Base-by-base conservation (phyloP, 768 basidiomycete genomes). In the Mycena epipterygia region DNA sequence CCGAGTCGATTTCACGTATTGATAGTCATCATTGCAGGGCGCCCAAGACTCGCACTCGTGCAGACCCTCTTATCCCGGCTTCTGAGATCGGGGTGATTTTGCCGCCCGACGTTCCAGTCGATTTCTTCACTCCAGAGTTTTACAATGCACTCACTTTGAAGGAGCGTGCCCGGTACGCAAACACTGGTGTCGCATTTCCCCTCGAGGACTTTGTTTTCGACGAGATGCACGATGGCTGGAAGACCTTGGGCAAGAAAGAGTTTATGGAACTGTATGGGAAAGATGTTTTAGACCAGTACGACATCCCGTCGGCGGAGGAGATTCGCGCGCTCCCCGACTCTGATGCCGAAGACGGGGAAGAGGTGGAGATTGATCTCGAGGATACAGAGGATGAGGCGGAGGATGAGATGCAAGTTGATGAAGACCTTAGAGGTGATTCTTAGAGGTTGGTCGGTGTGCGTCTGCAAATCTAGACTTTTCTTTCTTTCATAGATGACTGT, bases 241-340 rank as follows among this genome's bases (percentile, higher is more conserved):
- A 53, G 55, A 58, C 8, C 4, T 51, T 70, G 68, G 68, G 61
- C 55, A 51, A 52, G 56, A 29, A 32, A 14, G 48, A 39, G 7
- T 70, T 70, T 16, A 64, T 59, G 63, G 32, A 30, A n/a, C 27
- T 5, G 39, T 70, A 70, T 57, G 68, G 68, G 5, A 44, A 64
- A 9, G 56, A 64, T 17, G 68, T 64, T 23, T 32, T 70, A 33
- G 57, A n/a, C 2, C 39, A 42, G 29, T 60, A 70, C 30, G 14
- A 65, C 7, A 14, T 70, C 49, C 68, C 63, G 7, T n/a, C 56
- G 27, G 19, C 17, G 5, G 68, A 49, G 7, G 68, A 70, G 48
- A 60, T 70, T 27, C 56, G 5, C 1, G 46, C 8, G 3, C 17
- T 65, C 5, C 27, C 58, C 14, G 57, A 61, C 29, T 52, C 58